These are phyloP conservation scores for Linnemannia schmuckeri DNA, from an alignment of 192 early-diverging fungal genomes.

Conservation along the genomic window DNA sequence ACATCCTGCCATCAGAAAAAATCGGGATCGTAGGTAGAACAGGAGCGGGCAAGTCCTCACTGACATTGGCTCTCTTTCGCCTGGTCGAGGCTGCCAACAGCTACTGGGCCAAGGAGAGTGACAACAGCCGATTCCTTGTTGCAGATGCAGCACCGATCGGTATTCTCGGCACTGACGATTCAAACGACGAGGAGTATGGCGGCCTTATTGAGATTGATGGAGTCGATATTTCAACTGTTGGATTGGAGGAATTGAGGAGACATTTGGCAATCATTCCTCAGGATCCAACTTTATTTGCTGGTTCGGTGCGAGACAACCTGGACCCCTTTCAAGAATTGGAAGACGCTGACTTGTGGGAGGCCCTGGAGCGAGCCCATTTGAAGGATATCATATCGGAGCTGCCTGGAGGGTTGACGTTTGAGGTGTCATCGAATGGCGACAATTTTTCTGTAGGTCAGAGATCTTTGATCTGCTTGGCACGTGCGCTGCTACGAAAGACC, in stretches of 20 bases:
- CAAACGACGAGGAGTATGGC: slow-evolving; percentile 67
- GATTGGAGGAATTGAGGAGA: slow-evolving; percentile 79
- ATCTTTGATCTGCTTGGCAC: slow-evolving; percentile 81
- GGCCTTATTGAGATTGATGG: slow-evolving; percentile 80
- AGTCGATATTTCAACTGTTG: slow-evolving; percentile 78
- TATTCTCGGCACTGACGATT: too few species aligned
- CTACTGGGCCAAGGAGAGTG: slow-evolving; percentile 62
- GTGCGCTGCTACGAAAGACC: slow-evolving; percentile 77
- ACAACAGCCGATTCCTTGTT: slow-evolving; percentile 44
- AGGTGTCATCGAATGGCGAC: slow-evolving; percentile 84
- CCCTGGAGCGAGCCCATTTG: slow-evolving; percentile 82
- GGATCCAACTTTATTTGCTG: slow-evolving; percentile 66
- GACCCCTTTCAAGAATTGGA: slow-evolving; percentile 86
- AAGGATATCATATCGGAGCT: slow-evolving; percentile 37
- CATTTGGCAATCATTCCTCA: slow-evolving; percentile 91
- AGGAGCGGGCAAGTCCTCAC: slow-evolving; percentile 63
- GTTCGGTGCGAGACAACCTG: slow-evolving; percentile 81
- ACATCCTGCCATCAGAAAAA: slow-evolving; percentile 71
- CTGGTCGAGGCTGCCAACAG: slow-evolving; percentile 62
- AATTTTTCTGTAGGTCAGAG: slow-evolving; percentile 86
- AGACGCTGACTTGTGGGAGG: slow-evolving; percentile 82
- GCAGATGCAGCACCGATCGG: background rate
- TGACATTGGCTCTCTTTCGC: slow-evolving; percentile 67
- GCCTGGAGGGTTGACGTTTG: slow-evolving; percentile 69
- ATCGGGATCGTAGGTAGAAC: slow-evolving; percentile 92